phyloP scores from a whole-genome alignment of 345 rosid species.

The Bruguiera parviflora region DNA sequence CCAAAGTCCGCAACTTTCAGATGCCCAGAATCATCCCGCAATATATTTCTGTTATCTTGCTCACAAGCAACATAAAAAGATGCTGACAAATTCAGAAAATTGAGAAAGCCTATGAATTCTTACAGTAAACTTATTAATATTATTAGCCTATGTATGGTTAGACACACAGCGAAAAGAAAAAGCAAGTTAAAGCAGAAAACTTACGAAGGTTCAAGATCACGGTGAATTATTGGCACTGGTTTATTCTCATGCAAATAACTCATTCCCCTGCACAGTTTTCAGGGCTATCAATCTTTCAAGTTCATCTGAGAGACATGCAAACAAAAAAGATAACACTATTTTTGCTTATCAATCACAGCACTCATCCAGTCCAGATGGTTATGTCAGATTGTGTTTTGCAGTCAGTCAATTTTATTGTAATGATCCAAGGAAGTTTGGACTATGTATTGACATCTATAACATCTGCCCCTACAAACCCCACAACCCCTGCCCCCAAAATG shows the following conservation, averaged over 20 bases:
- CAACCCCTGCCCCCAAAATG: neutral
- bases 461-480: no score
- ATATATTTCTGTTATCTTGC: slow-evolving; percentile 62
- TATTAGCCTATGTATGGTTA: neutral
- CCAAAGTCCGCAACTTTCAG: slow-evolving; percentile 98
- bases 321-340: no score
- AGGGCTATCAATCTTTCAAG: slow-evolving; percentile 12
- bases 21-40: slow-evolving; percentile 91
- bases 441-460: neutral
- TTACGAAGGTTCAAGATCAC: slow-evolving; percentile 99
- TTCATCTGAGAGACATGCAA: neutral
- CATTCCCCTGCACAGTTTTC: slow-evolving; percentile 68
- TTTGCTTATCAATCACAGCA: neutral
- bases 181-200: slow-evolving; percentile 33
- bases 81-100: slow-evolving; percentile 32
- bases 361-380: neutral
- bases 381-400: neutral
- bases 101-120: slow-evolving; percentile 25
- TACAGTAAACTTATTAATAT: slow-evolving; percentile 1
- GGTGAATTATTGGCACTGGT: slow-evolving; percentile 88
- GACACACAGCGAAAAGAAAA: neutral
- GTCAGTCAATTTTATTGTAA: neutral
- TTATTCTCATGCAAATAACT: slow-evolving; percentile 86
- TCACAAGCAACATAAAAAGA: slow-evolving; percentile 34
- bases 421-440: neutral